phyloP scores from a whole-genome alignment of 2,329 filamentous ascomycete species.

The Sphaerostilbella broomeana region DNA sequence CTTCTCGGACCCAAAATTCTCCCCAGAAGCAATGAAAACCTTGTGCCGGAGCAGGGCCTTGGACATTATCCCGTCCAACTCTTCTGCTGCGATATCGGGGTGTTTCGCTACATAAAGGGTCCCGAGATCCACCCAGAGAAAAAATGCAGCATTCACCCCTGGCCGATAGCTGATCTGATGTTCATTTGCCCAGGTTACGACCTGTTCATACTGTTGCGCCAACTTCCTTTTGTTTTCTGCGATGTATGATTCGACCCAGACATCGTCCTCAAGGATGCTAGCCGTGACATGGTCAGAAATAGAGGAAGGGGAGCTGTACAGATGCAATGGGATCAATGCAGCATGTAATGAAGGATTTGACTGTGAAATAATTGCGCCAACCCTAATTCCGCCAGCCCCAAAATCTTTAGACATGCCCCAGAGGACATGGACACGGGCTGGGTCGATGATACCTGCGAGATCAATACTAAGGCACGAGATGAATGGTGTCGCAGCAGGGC shows the following conservation, averaged over 20 bases:
- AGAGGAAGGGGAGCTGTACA: conserved; percentile 40
- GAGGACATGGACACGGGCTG: conserved; percentile 42
- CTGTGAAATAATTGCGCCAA: conserved; percentile 44
- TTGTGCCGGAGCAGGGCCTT: conserved; percentile 23
- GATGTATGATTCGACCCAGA: conserved; percentile 38
- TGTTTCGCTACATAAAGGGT: conserved; percentile 20
- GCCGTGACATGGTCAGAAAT: conserved; percentile 34
- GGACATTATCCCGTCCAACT: conserved; percentile 22
- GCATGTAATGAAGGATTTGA: conserved; percentile 32
- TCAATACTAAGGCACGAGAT: conserved; percentile 41
- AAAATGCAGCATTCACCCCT: conserved; percentile 47
- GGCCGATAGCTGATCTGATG: conserved; percentile 37
- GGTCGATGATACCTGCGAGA: conserved; percentile 37
- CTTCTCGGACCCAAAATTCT: conserved; percentile 30
- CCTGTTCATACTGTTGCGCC: conserved; percentile 31
- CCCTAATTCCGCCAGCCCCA: conserved; percentile 47
- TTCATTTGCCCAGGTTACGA: conserved; percentile 29
- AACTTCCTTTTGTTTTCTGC: conserved; percentile 35
- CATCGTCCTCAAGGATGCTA: conserved; percentile 36
- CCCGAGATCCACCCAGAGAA: conserved; percentile 46
- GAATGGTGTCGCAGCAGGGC: conserved; percentile 29
- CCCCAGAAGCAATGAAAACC: conserved; percentile 31
- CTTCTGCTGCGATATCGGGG: conserved; percentile 10
- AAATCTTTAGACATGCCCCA: conserved; percentile 46
- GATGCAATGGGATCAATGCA: conserved; percentile 29